Percentiles rank a stretch among this genome's conserved stretches.
Evolutionary conservation across 1,284 basidiomycete species (phyloP).

Genomic region (Amylostereum areolatum): DNA sequence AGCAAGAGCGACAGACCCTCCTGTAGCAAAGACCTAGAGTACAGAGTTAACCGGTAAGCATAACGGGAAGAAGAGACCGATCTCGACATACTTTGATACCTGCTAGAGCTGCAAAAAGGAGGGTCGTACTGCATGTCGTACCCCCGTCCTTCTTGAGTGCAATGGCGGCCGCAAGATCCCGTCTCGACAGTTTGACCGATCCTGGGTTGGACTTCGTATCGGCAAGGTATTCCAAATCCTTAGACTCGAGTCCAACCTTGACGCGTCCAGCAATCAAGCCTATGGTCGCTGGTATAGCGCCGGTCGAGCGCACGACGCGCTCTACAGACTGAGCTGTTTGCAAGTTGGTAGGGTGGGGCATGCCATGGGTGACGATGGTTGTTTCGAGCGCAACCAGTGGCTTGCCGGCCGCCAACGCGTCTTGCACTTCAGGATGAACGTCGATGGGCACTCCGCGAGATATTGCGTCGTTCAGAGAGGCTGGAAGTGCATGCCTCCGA

Average conservation of each 20-base stretch:
- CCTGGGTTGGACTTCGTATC: constrained; percentile 40
- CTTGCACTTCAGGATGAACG: constrained; percentile 72
- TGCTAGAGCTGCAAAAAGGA: constrained; percentile 74
- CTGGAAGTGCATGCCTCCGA: constrained; percentile 8
- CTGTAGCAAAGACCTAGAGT: constrained; percentile 70
- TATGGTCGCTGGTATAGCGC: constrained; percentile 87
- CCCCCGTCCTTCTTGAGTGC: constrained; percentile 73
- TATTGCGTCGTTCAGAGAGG: constrained; percentile 12
- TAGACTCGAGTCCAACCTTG: constrained; percentile 74
- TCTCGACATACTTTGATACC: constrained; percentile 67
- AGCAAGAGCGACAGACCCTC: constrained; percentile 47
- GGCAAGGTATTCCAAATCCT: constrained; percentile 71
- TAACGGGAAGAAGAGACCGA: background rate
- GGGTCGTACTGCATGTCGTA: constrained; percentile 87
- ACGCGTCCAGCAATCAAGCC: constrained; percentile 81
- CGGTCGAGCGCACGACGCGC: constrained; percentile 68
- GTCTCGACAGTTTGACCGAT: constrained; percentile 75
- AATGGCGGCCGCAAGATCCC: constrained; percentile 82
- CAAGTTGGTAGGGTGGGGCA: constrained; percentile 77
- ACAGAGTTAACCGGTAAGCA: no score
- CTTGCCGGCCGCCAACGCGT: constrained; percentile 56
- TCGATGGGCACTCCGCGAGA: constrained; percentile 38
- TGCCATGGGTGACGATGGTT: constrained; percentile 89
- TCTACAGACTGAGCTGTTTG: constrained; percentile 74
- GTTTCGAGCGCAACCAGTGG: constrained; percentile 80